Conservation (phyloP, 768 basidiomycete species). For the Pisolithus orientalis region DNA sequence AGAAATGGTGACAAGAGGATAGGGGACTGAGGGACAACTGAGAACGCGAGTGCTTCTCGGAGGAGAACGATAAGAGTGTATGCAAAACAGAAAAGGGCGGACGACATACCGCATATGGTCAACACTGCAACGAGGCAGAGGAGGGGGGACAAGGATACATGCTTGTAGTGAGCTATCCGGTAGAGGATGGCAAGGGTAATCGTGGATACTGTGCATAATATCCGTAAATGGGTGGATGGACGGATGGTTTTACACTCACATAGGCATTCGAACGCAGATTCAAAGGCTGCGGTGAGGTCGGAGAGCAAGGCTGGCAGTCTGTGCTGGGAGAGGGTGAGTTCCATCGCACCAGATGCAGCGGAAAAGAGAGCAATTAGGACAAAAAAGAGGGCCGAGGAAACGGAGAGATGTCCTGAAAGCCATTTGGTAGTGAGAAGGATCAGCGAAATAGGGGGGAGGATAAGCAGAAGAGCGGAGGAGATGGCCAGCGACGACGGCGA, state of each 20-base stretch:
- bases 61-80: not conserved
- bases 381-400: slow-evolving; percentile 6
- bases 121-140: slow-evolving; percentile 16
- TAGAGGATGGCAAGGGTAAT: slow-evolving; percentile 20
- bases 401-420: slow-evolving; percentile 4
- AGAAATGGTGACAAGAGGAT: slow-evolving; percentile 18
- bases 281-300: slow-evolving; percentile 11
- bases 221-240: not conserved
- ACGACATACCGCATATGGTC: slow-evolving; percentile 21
- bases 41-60: slow-evolving; percentile 18
- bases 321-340: slow-evolving; percentile 10
- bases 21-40: slow-evolving; percentile 20
- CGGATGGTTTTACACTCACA: slow-evolving; percentile 6
- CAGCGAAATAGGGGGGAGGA: slow-evolving; percentile 17
- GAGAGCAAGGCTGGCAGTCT: slow-evolving; percentile 8
- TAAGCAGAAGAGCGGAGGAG: slow-evolving; percentile 20
- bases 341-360: slow-evolving; percentile 16
- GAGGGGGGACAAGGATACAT: slow-evolving; percentile 9
- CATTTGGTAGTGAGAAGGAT: slow-evolving; percentile 7
- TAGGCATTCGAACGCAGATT: slow-evolving; percentile 15
- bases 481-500: slow-evolving; percentile 4
- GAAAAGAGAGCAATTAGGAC: slow-evolving; percentile 19
- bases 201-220: slow-evolving; percentile 15
- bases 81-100: not conserved
- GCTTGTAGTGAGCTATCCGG: slow-evolving; percentile 1